Evolutionary conservation across 768 basidiomycete species (phyloP), one percentile per base, ranked within the genome.

Genomic region (Pisolithus albus): DNA sequence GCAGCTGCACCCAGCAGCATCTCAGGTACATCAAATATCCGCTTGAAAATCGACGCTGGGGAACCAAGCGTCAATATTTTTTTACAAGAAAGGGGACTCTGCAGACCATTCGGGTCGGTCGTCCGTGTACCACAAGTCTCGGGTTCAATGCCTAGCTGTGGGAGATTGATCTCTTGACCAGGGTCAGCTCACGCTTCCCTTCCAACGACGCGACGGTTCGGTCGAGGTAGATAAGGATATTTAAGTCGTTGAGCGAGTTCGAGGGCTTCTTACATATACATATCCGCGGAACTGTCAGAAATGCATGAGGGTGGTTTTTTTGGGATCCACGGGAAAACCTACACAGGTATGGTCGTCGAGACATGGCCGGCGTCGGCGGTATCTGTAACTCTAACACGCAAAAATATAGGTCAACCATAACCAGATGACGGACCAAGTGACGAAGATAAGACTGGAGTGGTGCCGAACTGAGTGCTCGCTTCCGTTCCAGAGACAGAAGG

Each of bases 191-290:
- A 11, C 82, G 77, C 61, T 87, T 88, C 5, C 92, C 93, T 64
- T 91, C 87, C 61, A 98, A 71, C 70, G 90, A 92, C 34, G 91
- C 92, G n/a, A 98, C 95, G 0, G 96, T 98, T n/a, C n/a, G n/a
- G n/a, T 98, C 96, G 26, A 97, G 78, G 24, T 94, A 94, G 30
- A 92, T 84, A 50, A 92, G 69, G 38, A 95, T 84, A 52, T 82
- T 84, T 1, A 75, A 74, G 10, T 73, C 66, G 11, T 67, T 66
- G 43, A 88, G 69, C 23, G 19, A 84, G 74, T 55, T 96, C 95
- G 21, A 96, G 78, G 1, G 91, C 90, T 66, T 98, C 95, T 59
- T 94, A 92, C 81, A 97, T 87, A 66, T 98, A 98, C 86, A 92
- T 96, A 8, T 89, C 92, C 13, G 89, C 83, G 8, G 92, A 83